phyloP scores from a whole-genome alignment of 2,329 filamentous ascomycete genomes.

The Lanzia echinophila region DNA sequence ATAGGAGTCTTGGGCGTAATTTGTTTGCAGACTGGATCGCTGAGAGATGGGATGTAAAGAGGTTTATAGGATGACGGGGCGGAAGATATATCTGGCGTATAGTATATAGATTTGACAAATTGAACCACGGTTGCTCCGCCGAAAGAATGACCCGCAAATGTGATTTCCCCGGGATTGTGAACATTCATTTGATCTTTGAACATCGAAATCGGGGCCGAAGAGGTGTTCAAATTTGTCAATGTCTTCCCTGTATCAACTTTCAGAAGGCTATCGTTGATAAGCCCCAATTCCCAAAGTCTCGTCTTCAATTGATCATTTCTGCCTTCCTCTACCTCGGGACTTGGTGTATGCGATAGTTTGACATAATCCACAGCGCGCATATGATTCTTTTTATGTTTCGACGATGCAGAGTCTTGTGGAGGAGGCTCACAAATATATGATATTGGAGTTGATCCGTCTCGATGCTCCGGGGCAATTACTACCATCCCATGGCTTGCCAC shows the following conservation, averaged over 20 bases:
- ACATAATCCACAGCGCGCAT: slow-evolving; percentile 36
- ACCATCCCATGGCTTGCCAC: slow-evolving; percentile 75
- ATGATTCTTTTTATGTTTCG: slow-evolving; percentile 23
- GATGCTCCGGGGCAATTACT: slow-evolving; percentile 74
- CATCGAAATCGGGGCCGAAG: slow-evolving; percentile 44
- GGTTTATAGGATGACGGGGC: slow-evolving; percentile 45
- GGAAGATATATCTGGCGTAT: slow-evolving; percentile 41
- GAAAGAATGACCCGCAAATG: slow-evolving; percentile 76
- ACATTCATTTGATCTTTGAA: slow-evolving; percentile 60
- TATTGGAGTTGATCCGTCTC: slow-evolving; percentile 74
- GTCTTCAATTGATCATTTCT: slow-evolving; percentile 68
- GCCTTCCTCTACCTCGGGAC: slow-evolving; percentile 56
- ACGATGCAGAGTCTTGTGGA: slow-evolving; percentile 32
- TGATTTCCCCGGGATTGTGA: slow-evolving; percentile 62
- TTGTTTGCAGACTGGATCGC: slow-evolving; percentile 54
- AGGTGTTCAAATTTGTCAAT: slow-evolving; percentile 47
- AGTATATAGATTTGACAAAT: slow-evolving; percentile 73
- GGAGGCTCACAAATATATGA: slow-evolving; percentile 59
- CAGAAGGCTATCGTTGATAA: slow-evolving; percentile 61
- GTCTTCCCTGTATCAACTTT: slow-evolving; percentile 53
- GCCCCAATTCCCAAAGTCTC: slow-evolving; percentile 70
- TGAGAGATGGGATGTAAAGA: slow-evolving; percentile 51
- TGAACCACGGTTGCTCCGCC: slow-evolving; percentile 69
- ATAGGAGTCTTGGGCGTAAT: slow-evolving; percentile 61
- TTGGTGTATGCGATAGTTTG: slow-evolving; percentile 55